Conservation (phyloP, 768 basidiomycete species). For the Phlebiopsis gigantea region DNA sequence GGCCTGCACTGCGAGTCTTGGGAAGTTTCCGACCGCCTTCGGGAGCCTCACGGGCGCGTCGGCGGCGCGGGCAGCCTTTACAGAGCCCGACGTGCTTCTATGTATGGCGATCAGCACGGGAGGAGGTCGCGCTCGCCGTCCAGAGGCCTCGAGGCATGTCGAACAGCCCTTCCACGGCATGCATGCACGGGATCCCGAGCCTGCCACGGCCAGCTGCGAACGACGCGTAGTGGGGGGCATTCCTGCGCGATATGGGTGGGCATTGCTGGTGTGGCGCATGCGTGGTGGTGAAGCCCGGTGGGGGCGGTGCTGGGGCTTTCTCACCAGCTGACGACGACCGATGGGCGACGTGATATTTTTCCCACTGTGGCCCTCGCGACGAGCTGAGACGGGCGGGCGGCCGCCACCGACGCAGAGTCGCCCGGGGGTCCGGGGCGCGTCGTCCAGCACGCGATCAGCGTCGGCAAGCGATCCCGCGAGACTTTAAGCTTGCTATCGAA, state of each 20-base stretch:
- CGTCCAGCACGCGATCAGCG: not conserved
- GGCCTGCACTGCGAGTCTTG: not conserved
- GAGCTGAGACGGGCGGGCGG: not conserved
- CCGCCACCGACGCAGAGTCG: not conserved
- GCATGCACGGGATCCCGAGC: not conserved
- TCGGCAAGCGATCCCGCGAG: slow-evolving; percentile 7
- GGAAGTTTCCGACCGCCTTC: not conserved
- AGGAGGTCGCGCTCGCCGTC: not conserved
- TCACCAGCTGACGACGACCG: not conserved
- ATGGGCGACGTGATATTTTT: not conserved
- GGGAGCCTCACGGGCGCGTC: not conserved
- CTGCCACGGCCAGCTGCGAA: not conserved
- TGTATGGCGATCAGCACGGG: not conserved
- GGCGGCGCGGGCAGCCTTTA: not conserved
- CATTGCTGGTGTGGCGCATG: too few relatives aligned
- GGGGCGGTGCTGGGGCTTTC: not conserved
- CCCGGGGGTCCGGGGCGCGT: not conserved
- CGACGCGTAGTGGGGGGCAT: not conserved
- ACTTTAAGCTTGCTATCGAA: not conserved
- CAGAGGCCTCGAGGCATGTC: not conserved
- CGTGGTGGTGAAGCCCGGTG: too few relatives aligned
- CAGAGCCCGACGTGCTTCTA: not conserved
- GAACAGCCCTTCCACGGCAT: not conserved
- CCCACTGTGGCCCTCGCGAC: not conserved
- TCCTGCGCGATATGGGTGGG: too few relatives aligned